Percentiles rank a stretch among this genome's conserved stretches.
These are phyloP conservation scores for Catenaria anguillulae DNA, from an alignment of 371 early-diverging fungal species.

Conservation along the genomic window DNA sequence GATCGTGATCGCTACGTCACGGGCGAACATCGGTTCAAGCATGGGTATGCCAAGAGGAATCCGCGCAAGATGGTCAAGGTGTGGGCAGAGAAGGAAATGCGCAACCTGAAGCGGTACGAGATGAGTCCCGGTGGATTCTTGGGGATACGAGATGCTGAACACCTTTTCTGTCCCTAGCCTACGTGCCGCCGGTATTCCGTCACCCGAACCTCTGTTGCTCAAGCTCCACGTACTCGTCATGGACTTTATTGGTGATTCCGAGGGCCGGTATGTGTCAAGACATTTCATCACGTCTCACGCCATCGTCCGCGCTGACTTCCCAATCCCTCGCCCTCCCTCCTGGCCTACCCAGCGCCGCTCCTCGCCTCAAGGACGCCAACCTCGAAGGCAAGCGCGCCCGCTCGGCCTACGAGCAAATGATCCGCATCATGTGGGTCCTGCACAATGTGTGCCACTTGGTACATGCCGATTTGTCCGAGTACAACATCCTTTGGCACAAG, in stretches of 20 bases:
- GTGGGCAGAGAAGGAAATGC: constrained; percentile 99
- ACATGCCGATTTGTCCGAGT: constrained; percentile 98
- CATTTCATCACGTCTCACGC: too few species aligned
- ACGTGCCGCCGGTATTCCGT: constrained; percentile 78
- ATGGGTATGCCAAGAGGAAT: constrained; percentile 89
- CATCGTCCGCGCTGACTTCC: too few species aligned
- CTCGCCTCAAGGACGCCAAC: constrained; percentile 87
- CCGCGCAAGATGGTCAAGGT: constrained; percentile 98
- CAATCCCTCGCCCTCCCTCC: too few species aligned
- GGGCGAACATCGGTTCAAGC: constrained; percentile 94
- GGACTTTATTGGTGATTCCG: constrained; percentile 83
- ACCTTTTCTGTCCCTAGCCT: too few species aligned
- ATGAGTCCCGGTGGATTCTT: too few species aligned
- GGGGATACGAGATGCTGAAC: too few species aligned
- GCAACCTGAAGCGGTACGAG: constrained; percentile 82
- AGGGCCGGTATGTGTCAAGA: constrained; percentile 63
- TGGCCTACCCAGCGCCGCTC: constrained; percentile 48
- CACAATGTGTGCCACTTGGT: constrained; percentile 91
- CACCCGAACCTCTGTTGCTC: constrained; percentile 86
- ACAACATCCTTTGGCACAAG: constrained; percentile 91
- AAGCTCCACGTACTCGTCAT: constrained; percentile 95
- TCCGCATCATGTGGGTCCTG: constrained; percentile 82
- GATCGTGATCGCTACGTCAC: constrained; percentile 97
- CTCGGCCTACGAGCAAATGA: constrained; percentile 68
- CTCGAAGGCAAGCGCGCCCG: constrained; percentile 56